Evolutionary conservation across 306 rosid species (phyloP), one percentile per base, ranked within the genome.

Genomic region (Amphicarpaea edgeworthii): DNA sequence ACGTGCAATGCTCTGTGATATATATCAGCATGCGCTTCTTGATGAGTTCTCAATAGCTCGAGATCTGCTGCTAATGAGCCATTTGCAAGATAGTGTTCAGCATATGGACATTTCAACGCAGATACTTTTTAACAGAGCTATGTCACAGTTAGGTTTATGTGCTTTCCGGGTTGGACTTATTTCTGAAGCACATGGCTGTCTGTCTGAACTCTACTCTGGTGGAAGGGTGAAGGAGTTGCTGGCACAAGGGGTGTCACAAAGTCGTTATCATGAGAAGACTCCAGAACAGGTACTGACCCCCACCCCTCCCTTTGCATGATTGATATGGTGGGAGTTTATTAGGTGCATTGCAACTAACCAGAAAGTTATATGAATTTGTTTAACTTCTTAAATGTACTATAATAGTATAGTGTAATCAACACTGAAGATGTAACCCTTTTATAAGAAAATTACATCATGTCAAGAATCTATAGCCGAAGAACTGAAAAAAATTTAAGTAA

Each of bases 1-100:
- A 50, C 91, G 99, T 3, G 97, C 97, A 40, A 93, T 96, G 99
- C 97, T 96, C 15, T 96, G 99, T 81, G 98, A 96, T 87, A 93
- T 93, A 80, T 96, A 96, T 79, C 94, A 93, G 57, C 98, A 96
- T 81, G 98, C 97, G 32, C 91, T 96, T 49, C 86, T 68, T 78
- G 91, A 96, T 19, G 94, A 96, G 83, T 96, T 96, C 86, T 77
- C 91, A 20, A 66, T 82, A 58, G 78, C 99, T 32, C 97, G 99
- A 68, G 99, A 96, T 77, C 84, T 96, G 80, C 83, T 96, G 34
- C 91, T 96, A 20, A 96, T 96, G 99, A 96, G 99, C 83, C 99
- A 96, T 78, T 79, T 96, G 87, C 99, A 96, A 75, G 99, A 96
- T 63, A 85, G 66, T 65, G 85, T 93, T 81, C 99, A 96, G 78